phyloP scores from a whole-genome alignment of 345 rosid genomes.

The Eucalyptus lansdowneana region DNA sequence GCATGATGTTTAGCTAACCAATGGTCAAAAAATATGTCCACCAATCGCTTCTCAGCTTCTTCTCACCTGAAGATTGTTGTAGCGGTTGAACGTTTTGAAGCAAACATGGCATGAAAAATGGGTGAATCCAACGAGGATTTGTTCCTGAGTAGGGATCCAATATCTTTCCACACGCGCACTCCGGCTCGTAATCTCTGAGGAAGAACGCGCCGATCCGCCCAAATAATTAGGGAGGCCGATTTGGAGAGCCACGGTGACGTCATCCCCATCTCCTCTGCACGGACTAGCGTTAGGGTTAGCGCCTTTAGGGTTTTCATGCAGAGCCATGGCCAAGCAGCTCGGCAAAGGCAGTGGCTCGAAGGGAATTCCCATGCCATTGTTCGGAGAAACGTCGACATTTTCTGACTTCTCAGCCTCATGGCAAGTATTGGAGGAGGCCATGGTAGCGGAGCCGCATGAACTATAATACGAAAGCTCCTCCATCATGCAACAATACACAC shows the following conservation, averaged over 20 bases:
- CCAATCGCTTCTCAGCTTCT: not conserved
- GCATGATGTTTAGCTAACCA: not conserved
- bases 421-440: constrained; percentile 12
- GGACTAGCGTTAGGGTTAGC: not conserved
- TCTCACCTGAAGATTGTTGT: constrained; percentile 86
- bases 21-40: not conserved
- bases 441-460: not conserved
- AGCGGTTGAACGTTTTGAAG: constrained; percentile 86
- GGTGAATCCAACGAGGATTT: constrained; percentile 67
- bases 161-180: constrained; percentile 8
- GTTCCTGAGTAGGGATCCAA: constrained; percentile 82
- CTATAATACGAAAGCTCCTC: not conserved
- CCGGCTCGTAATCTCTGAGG: not conserved
- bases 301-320: not conserved
- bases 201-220: not conserved
- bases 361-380: not conserved
- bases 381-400: not conserved
- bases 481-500: not conserved
- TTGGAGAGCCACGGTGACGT: constrained; percentile 49
- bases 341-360: constrained; percentile 8
- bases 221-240: constrained; percentile 61
- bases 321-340: constrained; percentile 3
- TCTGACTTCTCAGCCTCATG: not conserved
- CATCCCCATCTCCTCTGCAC: constrained; percentile 11
- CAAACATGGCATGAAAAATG: constrained; percentile 81